These are phyloP conservation scores for Phytophthora sojae DNA, from an alignment of 352 stramenopile genomes.

Conservation along the genomic window DNA sequence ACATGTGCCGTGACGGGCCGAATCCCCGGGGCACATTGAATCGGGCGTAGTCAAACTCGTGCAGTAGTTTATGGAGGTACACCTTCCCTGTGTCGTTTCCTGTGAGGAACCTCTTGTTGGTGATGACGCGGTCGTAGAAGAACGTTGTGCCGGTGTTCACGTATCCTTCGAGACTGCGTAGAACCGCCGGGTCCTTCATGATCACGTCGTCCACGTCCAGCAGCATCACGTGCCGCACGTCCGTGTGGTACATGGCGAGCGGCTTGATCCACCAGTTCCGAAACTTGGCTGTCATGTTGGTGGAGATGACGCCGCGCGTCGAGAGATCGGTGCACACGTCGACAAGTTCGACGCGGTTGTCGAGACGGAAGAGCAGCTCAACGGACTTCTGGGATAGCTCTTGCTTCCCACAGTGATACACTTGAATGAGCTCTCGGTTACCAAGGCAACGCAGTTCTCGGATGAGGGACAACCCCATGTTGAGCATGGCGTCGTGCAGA, in stretches of 20 bases:
- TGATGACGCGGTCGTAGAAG: constrained; percentile 72
- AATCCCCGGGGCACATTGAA: constrained; percentile 40
- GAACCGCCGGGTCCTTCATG: constrained; percentile 49
- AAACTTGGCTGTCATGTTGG: constrained; percentile 26
- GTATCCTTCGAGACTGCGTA: constrained; percentile 51
- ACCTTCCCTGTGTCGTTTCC: constrained; percentile 36
- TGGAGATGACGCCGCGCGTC: constrained; percentile 20
- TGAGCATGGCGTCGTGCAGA: constrained; percentile 42
- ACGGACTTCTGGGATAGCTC: constrained; percentile 50
- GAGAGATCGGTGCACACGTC: constrained; percentile 50
- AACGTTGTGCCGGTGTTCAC: constrained; percentile 56
- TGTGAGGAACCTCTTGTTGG: constrained; percentile 46
- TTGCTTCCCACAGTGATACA: constrained; percentile 38
- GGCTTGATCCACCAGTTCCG: constrained; percentile 57
- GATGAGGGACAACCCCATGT: constrained; percentile 52
- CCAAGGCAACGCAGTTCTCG: constrained; percentile 32
- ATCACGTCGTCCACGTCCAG: constrained; percentile 65
- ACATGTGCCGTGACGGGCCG: constrained; percentile 46
- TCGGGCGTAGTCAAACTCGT: constrained; percentile 53
- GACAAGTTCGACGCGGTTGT: constrained; percentile 40
- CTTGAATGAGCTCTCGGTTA: constrained; percentile 34
- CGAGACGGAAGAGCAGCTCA: constrained; percentile 33
- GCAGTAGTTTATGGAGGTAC: constrained; percentile 49
- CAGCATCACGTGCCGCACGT: constrained; percentile 44
- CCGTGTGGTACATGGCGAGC: constrained; percentile 48